Evolutionary conservation across 257 asterid species (phyloP).

Genomic region (Solanum paucissectum): DNA sequence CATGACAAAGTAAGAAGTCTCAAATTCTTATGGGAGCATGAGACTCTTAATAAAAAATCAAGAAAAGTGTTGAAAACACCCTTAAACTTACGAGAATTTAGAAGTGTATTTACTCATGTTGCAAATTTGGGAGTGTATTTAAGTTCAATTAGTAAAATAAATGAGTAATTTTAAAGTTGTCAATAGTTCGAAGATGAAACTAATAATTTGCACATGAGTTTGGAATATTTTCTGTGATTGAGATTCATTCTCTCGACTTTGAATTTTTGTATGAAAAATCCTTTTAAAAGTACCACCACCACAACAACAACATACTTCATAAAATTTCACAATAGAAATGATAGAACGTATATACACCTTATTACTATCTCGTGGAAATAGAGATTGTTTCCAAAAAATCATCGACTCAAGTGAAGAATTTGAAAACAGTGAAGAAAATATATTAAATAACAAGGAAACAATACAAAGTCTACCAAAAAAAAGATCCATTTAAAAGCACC

Average conservation of each 20-base stretch:
- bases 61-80: no score
- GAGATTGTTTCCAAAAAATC: no score
- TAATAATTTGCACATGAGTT: neutral
- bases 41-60: no score
- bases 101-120: no score
- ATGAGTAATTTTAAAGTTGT: rapidly evolving
- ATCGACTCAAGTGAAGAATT: neutral
- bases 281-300: neutral
- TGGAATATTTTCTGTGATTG: neutral
- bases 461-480: rapidly evolving
- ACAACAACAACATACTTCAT: no score
- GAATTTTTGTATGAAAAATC: no score
- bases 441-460: no score
- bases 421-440: rapidly evolving
- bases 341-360: rapidly evolving
- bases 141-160: no score
- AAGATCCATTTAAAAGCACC: neutral
- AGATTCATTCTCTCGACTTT: neutral
- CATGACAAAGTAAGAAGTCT: no score
- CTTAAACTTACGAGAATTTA: no score
- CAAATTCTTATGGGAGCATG: no score
- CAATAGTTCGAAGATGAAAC: neutral
- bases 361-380: neutral
- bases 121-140: neutral
- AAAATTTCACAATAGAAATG: no score